Evolutionary conservation across 2,329 filamentous ascomycete species (phyloP).

Genomic region (Hypoxylon rubiginosum): DNA sequence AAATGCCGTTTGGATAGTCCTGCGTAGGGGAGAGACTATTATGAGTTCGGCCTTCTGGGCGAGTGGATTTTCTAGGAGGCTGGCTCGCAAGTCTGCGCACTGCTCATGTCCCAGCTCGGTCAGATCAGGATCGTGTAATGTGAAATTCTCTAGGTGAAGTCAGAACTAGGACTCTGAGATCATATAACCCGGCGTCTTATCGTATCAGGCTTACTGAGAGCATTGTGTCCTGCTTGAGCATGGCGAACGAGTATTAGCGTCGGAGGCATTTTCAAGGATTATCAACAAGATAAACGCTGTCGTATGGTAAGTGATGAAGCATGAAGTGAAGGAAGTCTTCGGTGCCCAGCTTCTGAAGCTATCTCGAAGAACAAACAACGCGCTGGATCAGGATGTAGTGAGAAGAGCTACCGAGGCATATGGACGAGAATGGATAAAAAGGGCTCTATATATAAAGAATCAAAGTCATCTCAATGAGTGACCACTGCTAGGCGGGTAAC

Average conservation of each 20-base stretch:
- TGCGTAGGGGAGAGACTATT: conserved; percentile 73
- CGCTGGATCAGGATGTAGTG: neutral
- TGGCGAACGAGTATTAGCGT: conserved; percentile 87
- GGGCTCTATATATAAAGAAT: conserved; percentile 1
- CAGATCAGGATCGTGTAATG: conserved; percentile 64
- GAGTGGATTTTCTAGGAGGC: conserved; percentile 57
- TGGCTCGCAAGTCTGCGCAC: conserved; percentile 60
- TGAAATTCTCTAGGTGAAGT: conserved; percentile 59
- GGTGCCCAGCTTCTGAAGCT: neutral
- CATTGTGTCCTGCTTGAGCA: conserved; percentile 77
- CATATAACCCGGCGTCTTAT: neutral
- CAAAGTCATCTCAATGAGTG: neutral
- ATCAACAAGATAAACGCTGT: conserved; percentile 55
- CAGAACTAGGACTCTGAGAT: conserved; percentile 33
- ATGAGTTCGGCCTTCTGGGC: conserved; percentile 64
- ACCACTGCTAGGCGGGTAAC: neutral
- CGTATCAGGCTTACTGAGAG: conserved; percentile 59
- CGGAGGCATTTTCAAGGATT: conserved; percentile 70
- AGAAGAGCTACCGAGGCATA: neutral
- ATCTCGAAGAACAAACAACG: neutral
- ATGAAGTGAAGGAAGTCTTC: conserved; percentile 3
- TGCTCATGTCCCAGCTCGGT: conserved; percentile 64
- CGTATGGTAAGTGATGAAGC: neutral
- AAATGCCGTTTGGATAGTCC: conserved; percentile 74
- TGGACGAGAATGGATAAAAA: neutral